Percentiles rank a stretch among this genome's conserved stretches.
Conservation (phyloP, 2,329 filamentous ascomycete genomes). For the Rhynchosporium agropyri region DNA sequence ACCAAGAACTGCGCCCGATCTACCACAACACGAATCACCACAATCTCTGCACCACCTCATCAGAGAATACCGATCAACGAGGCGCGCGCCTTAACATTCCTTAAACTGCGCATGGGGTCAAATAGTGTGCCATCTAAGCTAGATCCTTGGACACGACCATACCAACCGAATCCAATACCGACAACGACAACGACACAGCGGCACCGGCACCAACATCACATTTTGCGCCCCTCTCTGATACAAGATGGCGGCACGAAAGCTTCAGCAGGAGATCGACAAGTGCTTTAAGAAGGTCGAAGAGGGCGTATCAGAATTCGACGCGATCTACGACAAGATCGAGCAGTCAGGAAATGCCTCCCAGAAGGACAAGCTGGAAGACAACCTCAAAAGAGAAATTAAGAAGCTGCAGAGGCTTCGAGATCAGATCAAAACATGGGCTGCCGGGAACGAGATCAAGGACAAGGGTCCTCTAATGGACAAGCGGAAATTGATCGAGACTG, state of each 20-base stretch:
- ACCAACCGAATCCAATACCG: slow-evolving; percentile 27
- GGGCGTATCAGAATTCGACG: slow-evolving; percentile 88
- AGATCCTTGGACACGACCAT: slow-evolving; percentile 38
- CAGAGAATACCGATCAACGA: neutral
- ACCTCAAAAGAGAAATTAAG: slow-evolving; percentile 99
- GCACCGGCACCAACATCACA: slow-evolving; percentile 16
- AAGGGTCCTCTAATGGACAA: slow-evolving; percentile 94
- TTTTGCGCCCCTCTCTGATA: slow-evolving; percentile 32
- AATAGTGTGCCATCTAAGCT: slow-evolving; percentile 32
- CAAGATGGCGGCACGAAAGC: slow-evolving; percentile 91
- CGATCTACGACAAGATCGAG: slow-evolving; percentile 97
- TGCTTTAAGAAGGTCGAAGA: slow-evolving; percentile 98
- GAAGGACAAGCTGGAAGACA: slow-evolving; percentile 97
- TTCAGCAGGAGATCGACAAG: slow-evolving; percentile 98
- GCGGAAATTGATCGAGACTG: slow-evolving; percentile 95
- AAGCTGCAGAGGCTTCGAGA: slow-evolving; percentile 96
- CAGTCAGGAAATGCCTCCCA: slow-evolving; percentile 89
- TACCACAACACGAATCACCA: neutral
- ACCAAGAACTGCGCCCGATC: slow-evolving; percentile 9
- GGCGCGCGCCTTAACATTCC: slow-evolving; percentile 26
- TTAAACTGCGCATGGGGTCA: slow-evolving; percentile 36
- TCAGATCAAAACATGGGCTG: slow-evolving; percentile 99
- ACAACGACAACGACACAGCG: neutral
- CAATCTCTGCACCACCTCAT: neutral
- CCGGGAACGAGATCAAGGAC: slow-evolving; percentile 99